phyloP scores from a whole-genome alignment of 176 grass and related monocot species.

The Oryza longistaminata region DNA sequence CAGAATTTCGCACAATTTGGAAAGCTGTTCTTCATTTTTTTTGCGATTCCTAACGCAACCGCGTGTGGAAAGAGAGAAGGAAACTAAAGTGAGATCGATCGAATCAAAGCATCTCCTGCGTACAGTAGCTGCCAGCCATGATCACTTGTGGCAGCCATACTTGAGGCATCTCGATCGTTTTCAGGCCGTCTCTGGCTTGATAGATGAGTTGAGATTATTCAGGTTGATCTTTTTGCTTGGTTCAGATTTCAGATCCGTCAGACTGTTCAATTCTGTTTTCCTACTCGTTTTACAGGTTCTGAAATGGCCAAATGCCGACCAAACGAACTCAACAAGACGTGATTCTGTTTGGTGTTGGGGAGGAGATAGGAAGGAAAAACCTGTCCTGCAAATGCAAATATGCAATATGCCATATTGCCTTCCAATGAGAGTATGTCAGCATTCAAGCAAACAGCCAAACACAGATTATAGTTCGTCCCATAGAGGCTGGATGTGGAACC shows the following conservation, averaged over 20 bases:
- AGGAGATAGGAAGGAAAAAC: too few species aligned
- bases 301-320: background rate
- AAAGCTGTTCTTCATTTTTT: background rate
- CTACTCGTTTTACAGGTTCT: background rate
- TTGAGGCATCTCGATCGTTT: background rate
- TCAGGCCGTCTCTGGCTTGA: background rate
- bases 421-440: background rate
- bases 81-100: background rate
- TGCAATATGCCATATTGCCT: background rate
- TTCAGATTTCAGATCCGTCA: background rate
- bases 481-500: too few species aligned
- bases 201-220: background rate
- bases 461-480: too few species aligned
- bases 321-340: background rate
- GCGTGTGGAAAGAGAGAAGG: background rate
- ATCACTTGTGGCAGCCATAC: background rate
- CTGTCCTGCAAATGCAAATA: background rate
- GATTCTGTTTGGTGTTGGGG: background rate
- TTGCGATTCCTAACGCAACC: background rate
- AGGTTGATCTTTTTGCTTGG: background rate
- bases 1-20: background rate
- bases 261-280: background rate
- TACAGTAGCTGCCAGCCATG: background rate
- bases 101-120: background rate
- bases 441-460: background rate